Conservation (phyloP, 371 early-diverging fungal genomes). For the Mucor sp. region DNA sequence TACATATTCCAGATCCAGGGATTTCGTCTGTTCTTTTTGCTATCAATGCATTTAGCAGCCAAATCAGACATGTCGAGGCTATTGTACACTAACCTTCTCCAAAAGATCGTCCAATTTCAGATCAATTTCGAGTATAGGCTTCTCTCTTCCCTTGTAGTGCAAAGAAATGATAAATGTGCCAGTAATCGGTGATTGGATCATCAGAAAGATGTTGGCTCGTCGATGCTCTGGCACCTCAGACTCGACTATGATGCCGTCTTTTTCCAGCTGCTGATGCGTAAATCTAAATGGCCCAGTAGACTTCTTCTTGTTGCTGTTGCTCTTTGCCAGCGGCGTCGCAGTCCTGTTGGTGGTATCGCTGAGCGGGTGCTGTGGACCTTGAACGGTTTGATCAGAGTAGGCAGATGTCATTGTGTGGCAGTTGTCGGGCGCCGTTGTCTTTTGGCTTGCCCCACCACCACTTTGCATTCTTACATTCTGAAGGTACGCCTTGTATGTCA, state of each 20-base stretch:
- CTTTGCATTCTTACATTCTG: constrained; percentile 87
- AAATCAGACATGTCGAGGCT: background rate
- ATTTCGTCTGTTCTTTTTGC: constrained; percentile 86
- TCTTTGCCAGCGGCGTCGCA: constrained; percentile 11
- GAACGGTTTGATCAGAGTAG: background rate
- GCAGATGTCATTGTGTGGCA: background rate
- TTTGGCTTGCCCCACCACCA: constrained; percentile 42
- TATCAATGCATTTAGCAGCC: constrained; percentile 20
- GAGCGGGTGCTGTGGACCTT: background rate
- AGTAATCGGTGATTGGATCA: constrained; percentile 80
- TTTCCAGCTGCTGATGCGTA: constrained; percentile 83
- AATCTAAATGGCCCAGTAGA: constrained; percentile 69
- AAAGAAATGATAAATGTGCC: constrained; percentile 88
- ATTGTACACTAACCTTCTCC: constrained; percentile 59
- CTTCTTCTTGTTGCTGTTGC: constrained; percentile 47
- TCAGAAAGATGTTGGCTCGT: constrained; percentile 79
- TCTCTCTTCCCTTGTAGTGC: constrained; percentile 85
- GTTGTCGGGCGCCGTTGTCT: constrained; percentile 25
- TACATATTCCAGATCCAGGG: constrained; percentile 93
- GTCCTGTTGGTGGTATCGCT: background rate
- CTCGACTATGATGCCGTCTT: constrained; percentile 87
- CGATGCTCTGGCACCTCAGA: constrained; percentile 87
- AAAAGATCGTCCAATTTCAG: constrained; percentile 92
- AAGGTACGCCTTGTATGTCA: constrained; percentile 88
- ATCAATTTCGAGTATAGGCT: constrained; percentile 93